Percentiles rank a stretch among this genome's conserved stretches.
Conservation (phyloP, 352 stramenopile species). For the Phytophthora hibernalis region DNA sequence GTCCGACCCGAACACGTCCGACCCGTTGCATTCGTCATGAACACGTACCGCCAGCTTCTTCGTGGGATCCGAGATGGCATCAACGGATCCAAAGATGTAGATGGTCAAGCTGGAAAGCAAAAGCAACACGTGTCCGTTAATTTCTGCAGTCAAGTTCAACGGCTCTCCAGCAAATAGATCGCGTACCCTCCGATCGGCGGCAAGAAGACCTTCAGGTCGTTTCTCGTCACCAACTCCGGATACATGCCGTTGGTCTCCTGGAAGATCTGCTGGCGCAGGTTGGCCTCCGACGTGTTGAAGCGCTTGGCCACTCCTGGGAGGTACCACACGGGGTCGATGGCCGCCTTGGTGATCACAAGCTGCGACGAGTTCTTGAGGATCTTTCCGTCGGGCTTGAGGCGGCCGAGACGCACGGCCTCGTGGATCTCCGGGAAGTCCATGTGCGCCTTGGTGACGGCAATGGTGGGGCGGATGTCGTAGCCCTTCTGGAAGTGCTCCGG, state of each 20-base stretch:
- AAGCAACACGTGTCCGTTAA: conserved; percentile 10
- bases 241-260: conserved; percentile 99
- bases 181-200: conserved; percentile 96
- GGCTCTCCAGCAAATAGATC: conserved; percentile 7
- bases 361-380: conserved; percentile 93
- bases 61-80: conserved; percentile 96
- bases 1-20: conserved; percentile 97
- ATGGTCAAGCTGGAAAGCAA: conserved; percentile 79
- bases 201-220: conserved; percentile 98
- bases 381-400: conserved; percentile 97
- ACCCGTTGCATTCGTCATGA: conserved; percentile 99
- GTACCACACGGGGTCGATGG: conserved; percentile 99
- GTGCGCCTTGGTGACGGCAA: conserved; percentile 96
- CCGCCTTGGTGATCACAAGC: conserved; percentile 96
- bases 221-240: conserved; percentile 98
- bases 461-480: conserved; percentile 98
- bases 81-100: conserved; percentile 99
- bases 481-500: conserved; percentile 96
- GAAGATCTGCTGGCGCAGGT: conserved; percentile 98
- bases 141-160: background rate
- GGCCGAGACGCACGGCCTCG: conserved; percentile 92
- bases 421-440: conserved; percentile 99
- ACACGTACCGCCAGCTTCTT: conserved; percentile 98
- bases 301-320: conserved; percentile 98
- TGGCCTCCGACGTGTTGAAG: conserved; percentile 96